Percentiles rank a stretch among this genome's conserved stretches.
These are phyloP conservation scores for Verbena officinalis DNA, from an alignment of 257 asterid genomes.

Conservation along the genomic window DNA sequence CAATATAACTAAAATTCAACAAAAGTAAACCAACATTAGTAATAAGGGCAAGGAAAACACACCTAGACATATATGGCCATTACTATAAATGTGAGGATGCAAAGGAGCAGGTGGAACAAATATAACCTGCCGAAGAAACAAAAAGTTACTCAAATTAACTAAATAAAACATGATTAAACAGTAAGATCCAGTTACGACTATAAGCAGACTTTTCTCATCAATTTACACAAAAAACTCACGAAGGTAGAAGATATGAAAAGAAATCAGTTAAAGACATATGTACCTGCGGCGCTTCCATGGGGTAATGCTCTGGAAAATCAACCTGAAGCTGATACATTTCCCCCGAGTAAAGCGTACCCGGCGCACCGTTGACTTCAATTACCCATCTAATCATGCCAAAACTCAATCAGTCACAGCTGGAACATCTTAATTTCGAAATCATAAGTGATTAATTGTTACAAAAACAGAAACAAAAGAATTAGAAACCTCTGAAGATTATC, in stretches of 20 bases:
- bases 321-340: conserved; percentile 72
- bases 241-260: not conserved
- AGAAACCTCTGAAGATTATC: conserved; percentile 90
- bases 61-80: conserved; percentile 97
- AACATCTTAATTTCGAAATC: not conserved
- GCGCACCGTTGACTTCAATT: conserved; percentile 68
- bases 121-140: conserved; percentile 51
- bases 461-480: not conserved
- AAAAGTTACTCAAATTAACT: not conserved
- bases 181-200: not conserved
- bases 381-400: conserved; percentile 53
- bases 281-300: conserved; percentile 82
- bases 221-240: not conserved
- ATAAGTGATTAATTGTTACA: not conserved
- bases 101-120: conserved; percentile 87
- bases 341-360: conserved; percentile 60
- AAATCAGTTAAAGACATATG: not conserved
- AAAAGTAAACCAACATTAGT: not conserved
- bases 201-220: conserved; percentile 6
- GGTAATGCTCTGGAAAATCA: conserved; percentile 76
- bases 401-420: not conserved
- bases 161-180: not conserved
- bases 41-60: conserved; percentile 26
- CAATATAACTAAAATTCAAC: not conserved
- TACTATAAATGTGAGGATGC: conserved; percentile 94